Percentiles rank a stretch among this genome's conserved stretches.
phyloP scores from a whole-genome alignment of 306 rosid genomes.

The Vicia sativa region DNA sequence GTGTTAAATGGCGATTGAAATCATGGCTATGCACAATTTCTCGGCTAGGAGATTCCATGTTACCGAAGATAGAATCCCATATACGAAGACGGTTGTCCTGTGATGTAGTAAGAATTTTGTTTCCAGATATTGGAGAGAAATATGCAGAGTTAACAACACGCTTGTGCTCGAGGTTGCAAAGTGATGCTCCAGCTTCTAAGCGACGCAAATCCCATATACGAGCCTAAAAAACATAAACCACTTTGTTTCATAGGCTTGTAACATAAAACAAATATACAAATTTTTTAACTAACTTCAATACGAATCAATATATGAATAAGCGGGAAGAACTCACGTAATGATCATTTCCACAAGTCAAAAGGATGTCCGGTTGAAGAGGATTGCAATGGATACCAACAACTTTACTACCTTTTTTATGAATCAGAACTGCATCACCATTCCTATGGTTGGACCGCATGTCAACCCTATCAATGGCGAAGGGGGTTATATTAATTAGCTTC shows the following conservation, averaged over 20 bases:
- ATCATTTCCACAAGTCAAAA: conserved; percentile 92
- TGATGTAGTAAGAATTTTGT: conserved; percentile 86
- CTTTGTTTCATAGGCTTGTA: not conserved
- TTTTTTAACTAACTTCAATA: not conserved
- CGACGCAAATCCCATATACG: conserved; percentile 92
- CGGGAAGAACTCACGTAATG: conserved; percentile 70
- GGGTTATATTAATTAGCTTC: conserved; percentile 11
- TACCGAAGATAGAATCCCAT: conserved; percentile 90
- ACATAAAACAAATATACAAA: not conserved
- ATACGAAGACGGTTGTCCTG: conserved; percentile 87
- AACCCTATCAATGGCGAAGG: conserved; percentile 52
- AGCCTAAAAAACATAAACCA: conserved; percentile 60
- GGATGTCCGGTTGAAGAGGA: conserved; percentile 90
- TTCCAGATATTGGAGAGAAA: conserved; percentile 80
- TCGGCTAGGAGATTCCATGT: conserved; percentile 87
- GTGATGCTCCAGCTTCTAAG: conserved; percentile 67
- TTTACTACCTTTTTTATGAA: conserved; percentile 87
- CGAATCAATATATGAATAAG: conserved; percentile 9
- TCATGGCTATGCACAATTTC: conserved; percentile 97
- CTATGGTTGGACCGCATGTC: conserved; percentile 72
- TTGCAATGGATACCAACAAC: conserved; percentile 93
- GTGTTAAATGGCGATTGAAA: conserved; percentile 85
- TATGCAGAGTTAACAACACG: conserved; percentile 95
- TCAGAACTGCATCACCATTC: conserved; percentile 69
- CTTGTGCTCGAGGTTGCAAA: conserved; percentile 60